Conservation (phyloP, 2,329 filamentous ascomycete genomes). For the Apiospora phragmitis region DNA sequence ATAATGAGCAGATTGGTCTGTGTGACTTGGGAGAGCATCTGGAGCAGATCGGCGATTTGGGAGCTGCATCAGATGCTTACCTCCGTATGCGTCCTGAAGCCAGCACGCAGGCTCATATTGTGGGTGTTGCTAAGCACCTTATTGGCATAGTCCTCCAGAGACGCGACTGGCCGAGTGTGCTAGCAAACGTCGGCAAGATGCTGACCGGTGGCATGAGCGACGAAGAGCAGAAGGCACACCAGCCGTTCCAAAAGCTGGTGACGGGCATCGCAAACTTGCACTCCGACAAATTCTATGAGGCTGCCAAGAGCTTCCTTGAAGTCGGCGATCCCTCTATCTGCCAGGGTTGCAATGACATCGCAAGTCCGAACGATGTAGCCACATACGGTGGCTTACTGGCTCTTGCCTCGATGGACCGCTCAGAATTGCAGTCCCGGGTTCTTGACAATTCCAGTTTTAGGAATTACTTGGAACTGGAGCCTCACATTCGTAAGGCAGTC, state of each 20-base stretch:
- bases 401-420: constrained; percentile 83
- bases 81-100: constrained; percentile 88
- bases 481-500: constrained; percentile 90
- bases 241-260: constrained; percentile 54
- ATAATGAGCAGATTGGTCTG: constrained; percentile 74
- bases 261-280: constrained; percentile 52
- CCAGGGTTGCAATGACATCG: constrained; percentile 66
- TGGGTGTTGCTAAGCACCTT: constrained; percentile 78
- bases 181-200: constrained; percentile 64
- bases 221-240: constrained; percentile 48
- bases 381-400: constrained; percentile 90
- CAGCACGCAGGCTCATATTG: constrained; percentile 78
- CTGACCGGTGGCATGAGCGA: constrained; percentile 44
- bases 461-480: constrained; percentile 86
- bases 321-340: constrained; percentile 53
- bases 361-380: constrained; percentile 85
- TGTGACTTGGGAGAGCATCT: constrained; percentile 88
- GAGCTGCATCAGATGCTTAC: constrained; percentile 74
- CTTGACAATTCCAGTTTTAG: constrained; percentile 82
- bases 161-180: constrained; percentile 72
- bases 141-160: constrained; percentile 75
- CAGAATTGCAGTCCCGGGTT: constrained; percentile 71
- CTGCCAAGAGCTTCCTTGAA: constrained; percentile 70
- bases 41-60: constrained; percentile 74
- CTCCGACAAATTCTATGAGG: constrained; percentile 53